phyloP scores from a whole-genome alignment of 306 rosid species.

The Lagenaria siceraria region DNA sequence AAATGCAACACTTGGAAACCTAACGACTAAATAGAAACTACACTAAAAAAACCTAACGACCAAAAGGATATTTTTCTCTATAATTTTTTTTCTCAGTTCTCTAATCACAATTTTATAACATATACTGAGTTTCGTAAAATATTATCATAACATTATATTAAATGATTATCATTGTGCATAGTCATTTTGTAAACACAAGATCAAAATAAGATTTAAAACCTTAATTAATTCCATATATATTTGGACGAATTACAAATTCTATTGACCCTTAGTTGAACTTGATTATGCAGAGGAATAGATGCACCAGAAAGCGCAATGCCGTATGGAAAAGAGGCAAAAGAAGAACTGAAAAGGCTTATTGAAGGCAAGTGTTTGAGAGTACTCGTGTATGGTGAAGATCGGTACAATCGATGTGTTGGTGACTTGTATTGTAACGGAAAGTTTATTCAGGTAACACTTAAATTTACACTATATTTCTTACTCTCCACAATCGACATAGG shows the following conservation, averaged over 20 bases:
- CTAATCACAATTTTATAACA: neutral
- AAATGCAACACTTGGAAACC: no score
- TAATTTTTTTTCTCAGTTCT: neutral
- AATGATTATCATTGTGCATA: neutral
- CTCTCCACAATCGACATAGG: neutral
- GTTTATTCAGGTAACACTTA: slow-evolving; percentile 65
- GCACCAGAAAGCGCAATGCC: slow-evolving; percentile 86
- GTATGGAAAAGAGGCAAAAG: slow-evolving; percentile 68
- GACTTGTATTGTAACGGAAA: slow-evolving; percentile 58
- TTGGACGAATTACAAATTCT: no score
- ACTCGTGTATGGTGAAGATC: slow-evolving; percentile 65
- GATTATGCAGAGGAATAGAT: slow-evolving; percentile 61
- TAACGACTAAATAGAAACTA: no score
- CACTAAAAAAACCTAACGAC: no score
- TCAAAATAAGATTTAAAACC: no score
- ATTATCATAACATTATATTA: neutral
- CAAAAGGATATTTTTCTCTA: no score
- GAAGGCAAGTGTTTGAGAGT: slow-evolving; percentile 68
- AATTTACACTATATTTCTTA: neutral
- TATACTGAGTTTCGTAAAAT: neutral
- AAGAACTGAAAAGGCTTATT: slow-evolving; percentile 45
- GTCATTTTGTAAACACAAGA: no score
- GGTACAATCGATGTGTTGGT: slow-evolving; percentile 61
- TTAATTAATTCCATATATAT: no score
- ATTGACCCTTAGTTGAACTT: neutral